These are phyloP conservation scores for Physcomitrellopsis africana DNA, from an alignment of 225 moss, liverwort and hornwort species.

Conservation along the genomic window DNA sequence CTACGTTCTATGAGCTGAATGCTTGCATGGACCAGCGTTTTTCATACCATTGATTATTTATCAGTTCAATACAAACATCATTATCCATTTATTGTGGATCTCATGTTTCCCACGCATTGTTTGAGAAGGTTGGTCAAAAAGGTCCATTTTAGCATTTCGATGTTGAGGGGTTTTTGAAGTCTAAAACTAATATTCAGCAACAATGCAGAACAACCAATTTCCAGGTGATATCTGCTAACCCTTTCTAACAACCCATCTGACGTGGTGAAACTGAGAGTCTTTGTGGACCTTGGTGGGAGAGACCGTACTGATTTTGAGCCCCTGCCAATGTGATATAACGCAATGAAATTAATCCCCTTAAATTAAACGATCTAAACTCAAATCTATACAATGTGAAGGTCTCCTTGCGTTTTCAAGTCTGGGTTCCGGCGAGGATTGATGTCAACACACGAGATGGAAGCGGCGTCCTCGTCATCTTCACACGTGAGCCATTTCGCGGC, in stretches of 20 bases:
- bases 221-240: too few relatives aligned
- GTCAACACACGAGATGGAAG: conserved; percentile 48
- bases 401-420: conserved; percentile 7
- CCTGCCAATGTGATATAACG: not conserved
- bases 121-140: too few relatives aligned
- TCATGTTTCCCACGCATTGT: too few relatives aligned
- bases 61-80: too few relatives aligned
- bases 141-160: too few relatives aligned
- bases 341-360: not conserved
- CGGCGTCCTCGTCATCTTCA: conserved; percentile 61
- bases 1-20: too few relatives aligned
- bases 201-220: too few relatives aligned
- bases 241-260: not conserved
- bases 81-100: too few relatives aligned
- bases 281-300: not conserved
- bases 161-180: too few relatives aligned
- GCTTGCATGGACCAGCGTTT: too few relatives aligned
- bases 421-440: conserved; percentile 33
- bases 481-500: conserved; percentile 70
- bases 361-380: not conserved
- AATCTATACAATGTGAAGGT: conserved; percentile 38
- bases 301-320: not conserved
- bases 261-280: not conserved
- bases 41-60: too few relatives aligned
- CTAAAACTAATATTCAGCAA: too few relatives aligned